phyloP scores from a whole-genome alignment of 345 rosid genomes.

The Eucalyptus sp. region DNA sequence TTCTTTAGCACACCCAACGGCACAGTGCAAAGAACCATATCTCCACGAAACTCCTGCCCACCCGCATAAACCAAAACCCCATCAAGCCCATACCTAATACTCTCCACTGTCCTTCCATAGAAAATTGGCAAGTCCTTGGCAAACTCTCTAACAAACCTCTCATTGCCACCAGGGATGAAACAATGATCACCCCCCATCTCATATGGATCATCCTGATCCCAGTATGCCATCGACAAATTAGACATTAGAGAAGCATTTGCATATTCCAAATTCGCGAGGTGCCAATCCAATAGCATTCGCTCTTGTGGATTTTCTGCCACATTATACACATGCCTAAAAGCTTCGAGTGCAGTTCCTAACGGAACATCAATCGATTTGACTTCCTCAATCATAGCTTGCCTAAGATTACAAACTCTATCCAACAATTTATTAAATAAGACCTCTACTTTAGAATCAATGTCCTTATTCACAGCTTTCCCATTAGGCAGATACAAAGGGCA shows the following conservation, averaged over 20 bases:
- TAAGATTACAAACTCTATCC: conserved; percentile 93
- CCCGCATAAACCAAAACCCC: conserved; percentile 67
- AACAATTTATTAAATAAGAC: conserved; percentile 75
- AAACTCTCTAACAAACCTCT: conserved; percentile 69
- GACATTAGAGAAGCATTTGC: conserved; percentile 91
- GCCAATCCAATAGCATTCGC: conserved; percentile 91
- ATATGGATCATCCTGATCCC: conserved; percentile 99
- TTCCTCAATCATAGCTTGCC: conserved; percentile 93
- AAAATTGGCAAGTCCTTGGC: conserved; percentile 84
- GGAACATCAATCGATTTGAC: conserved; percentile 76
- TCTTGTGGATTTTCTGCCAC: conserved; percentile 75
- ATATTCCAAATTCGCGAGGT: conserved; percentile 84
- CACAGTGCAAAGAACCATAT: conserved; percentile 85
- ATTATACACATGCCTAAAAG: conserved; percentile 61
- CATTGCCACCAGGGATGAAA: conserved; percentile 92
- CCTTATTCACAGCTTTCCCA: conserved; percentile 64
- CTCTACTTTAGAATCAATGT: conserved; percentile 75
- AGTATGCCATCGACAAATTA: conserved; percentile 83
- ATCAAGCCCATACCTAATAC: conserved; percentile 67
- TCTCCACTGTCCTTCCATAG: conserved; percentile 58
- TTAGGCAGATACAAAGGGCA: conserved; percentile 86
- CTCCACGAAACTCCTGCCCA: conserved; percentile 71
- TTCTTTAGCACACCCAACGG: conserved; percentile 83
- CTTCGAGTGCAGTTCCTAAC: conserved; percentile 80
- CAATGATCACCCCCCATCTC: conserved; percentile 99